Base-by-base conservation (phyloP, 129 eudicot genomes). In the Saussurea involucrata region DNA sequence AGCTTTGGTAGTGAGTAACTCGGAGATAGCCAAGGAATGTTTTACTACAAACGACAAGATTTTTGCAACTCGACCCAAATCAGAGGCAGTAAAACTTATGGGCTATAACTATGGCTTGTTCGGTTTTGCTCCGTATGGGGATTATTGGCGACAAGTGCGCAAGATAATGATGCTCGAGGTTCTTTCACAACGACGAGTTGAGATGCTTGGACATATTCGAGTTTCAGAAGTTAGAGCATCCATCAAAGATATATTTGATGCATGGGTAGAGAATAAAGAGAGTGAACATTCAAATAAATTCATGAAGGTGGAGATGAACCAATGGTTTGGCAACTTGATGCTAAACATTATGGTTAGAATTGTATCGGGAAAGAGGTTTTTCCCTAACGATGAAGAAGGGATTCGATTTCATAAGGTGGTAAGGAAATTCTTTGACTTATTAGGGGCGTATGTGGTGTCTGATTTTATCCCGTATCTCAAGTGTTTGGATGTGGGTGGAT, bases 401-500 rank as follows among this genome's bases (percentile, higher is more conserved):
- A 55, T 32, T 11, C 8, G 20, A 4, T 46, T 24, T 21, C 61
- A 58, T 6, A 57, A 69, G 42, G 32, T 24, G 0, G 6, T 22
- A 5, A 70, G 49, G 17, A 36, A 11, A 9, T 81, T 81, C 36
- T 20, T 81, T 2, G 72, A 81, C 2, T 58, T 66, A 44, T 12
- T 44, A 18, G 57, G 12, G 18, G 18, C 57, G 2, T 44, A 12
- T 44, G 57, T 44, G 57, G 32, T 83, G 24, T 72, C 79, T 3
- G 86, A 83, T 73, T 72, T 58, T 0, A 18, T 83, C 24, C 86
- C 86, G 1, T 64, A 0, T 11, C 24, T 83, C 1, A 44, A 75
- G 75, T 72, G 75, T 74, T 44, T 83, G 29, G 86, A 77, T 83
- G 6, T 77, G 10, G 71, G 63, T 2, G 86, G 80, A 24, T 36